Base-by-base conservation (phyloP, 352 stramenopile species). In the Aphanomyces astaci region DNA sequence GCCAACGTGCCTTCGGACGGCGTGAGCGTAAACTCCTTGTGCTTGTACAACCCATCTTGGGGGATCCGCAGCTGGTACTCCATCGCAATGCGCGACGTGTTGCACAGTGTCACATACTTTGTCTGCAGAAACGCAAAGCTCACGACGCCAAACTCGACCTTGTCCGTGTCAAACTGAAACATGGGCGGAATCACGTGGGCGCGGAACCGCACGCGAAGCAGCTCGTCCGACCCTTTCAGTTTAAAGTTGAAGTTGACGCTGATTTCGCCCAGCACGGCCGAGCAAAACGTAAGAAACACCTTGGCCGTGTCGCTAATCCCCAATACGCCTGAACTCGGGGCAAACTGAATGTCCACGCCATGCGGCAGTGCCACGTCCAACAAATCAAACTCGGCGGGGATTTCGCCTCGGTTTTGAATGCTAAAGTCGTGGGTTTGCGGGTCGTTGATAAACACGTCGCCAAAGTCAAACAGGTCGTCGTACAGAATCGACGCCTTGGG, bases 321-420 rank as follows among this genome's bases (percentile, higher is more conserved):
- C 5, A 96, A 73, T 1, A 76, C 82, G 10, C 85, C 89, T 10
- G 55, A 67, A 4, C 66, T 70, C 2, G 87, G 88, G 10, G 73
- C 71, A 25, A 93, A 65, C 0, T 57, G 39, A 31, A 79, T 80
- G 10, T 76, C 75, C 7, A 75, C 73, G 4, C 68, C 64, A 0
- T 75, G 43, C 30, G 76, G 72, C 30, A 77, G 64, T 39, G 65
- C 46, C n/a, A 88, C 64, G 7, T 78, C 72, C 0, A 89, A 63
- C 15, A 92, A 72, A 55, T 84, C 76, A 66, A 87, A 94, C n/a
- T 85, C 75, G 9, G 88, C 89, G 4, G 86, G 76, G 51, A 98
- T 98, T 60, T 98, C 94, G 28, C 94, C 93, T 53, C 92, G 94
- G 74, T 98, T 98, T 65, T 96, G 84, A 65, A 98, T 95, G 2